phyloP scores from a whole-genome alignment of 441 rosid species.

The Syzygium malaccense region DNA sequence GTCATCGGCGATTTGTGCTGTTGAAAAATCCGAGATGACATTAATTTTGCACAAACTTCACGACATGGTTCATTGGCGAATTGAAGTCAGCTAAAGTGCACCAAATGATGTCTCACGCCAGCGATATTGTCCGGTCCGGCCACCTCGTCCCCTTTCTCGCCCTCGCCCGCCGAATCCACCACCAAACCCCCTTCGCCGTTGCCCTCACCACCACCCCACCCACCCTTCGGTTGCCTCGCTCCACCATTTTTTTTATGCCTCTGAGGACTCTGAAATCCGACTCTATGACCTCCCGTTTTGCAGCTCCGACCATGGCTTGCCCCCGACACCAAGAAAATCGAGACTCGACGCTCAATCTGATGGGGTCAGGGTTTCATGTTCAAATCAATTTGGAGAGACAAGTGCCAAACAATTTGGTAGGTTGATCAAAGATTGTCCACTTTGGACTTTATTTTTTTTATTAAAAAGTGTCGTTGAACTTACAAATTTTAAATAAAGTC shows the following conservation, averaged over 20 bases:
- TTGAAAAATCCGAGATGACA: fast-evolving
- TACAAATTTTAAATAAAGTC: not conserved
- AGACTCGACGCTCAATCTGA: not conserved
- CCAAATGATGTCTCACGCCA: not conserved
- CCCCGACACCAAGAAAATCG: not conserved
- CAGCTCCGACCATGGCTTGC: not conserved
- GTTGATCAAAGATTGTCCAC: not conserved
- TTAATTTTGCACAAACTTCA: not conserved
- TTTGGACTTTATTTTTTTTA: not conserved
- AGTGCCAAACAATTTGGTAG: not conserved
- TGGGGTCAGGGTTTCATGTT: not conserved
- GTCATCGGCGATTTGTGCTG: not conserved
- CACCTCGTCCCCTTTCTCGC: not conserved
- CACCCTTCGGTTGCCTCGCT: not conserved
- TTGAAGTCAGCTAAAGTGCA: not conserved
- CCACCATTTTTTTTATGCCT: not conserved
- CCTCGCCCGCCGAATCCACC: not conserved
- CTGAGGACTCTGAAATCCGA: not conserved
- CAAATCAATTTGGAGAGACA: not conserved
- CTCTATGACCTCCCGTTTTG: not conserved
- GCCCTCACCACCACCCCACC: not conserved
- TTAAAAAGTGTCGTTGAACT: not conserved
- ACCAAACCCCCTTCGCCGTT: not conserved
- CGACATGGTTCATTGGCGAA: not conserved
- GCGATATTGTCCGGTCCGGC: not conserved